A percentile compares a stretch with the other conserved stretches of the same genome.
Evolutionary conservation across 139 green algal genomes (phyloP).

Genomic region (Chlorella vulgaris): DNA sequence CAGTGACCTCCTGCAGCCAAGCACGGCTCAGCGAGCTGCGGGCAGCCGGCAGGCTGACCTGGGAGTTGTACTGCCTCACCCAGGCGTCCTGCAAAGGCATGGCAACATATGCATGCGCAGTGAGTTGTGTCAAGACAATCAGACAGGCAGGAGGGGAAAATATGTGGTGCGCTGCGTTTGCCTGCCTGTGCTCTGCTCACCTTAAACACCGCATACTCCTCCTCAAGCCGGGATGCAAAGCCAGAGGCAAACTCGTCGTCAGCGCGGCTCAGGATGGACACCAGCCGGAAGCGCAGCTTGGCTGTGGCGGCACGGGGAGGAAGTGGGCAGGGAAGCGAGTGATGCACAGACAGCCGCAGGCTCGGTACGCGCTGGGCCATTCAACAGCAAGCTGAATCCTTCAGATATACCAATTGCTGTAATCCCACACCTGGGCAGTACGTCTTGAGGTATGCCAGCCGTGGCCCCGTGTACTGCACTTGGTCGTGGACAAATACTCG

Average conservation of each 20-base stretch:
- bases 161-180: not conserved
- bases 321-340: too few species aligned
- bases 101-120: not conserved
- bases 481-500: conserved; percentile 26
- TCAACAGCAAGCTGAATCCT: not conserved
- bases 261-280: conserved; percentile 1
- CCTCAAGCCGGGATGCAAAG: not conserved
- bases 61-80: conserved; percentile 20
- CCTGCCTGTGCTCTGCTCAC: not conserved
- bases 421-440: conserved; percentile 22
- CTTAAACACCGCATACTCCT: conserved; percentile 29
- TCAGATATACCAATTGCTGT: not conserved
- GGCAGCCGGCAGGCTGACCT: conserved; percentile 5
- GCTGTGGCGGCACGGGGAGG: not conserved
- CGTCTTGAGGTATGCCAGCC: conserved; percentile 16
- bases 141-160: not conserved
- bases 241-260: conserved; percentile 13
- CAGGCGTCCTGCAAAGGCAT: conserved; percentile 19
- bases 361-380: not conserved
- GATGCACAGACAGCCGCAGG: not conserved
- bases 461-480: not conserved
- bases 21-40: not conserved
- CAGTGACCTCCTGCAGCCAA: not conserved
- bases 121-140: too few species aligned
- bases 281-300: not conserved